These are phyloP conservation scores for Kazachstania sp. DNA, from an alignment of 1,139 yeast species.

Conservation along the genomic window DNA sequence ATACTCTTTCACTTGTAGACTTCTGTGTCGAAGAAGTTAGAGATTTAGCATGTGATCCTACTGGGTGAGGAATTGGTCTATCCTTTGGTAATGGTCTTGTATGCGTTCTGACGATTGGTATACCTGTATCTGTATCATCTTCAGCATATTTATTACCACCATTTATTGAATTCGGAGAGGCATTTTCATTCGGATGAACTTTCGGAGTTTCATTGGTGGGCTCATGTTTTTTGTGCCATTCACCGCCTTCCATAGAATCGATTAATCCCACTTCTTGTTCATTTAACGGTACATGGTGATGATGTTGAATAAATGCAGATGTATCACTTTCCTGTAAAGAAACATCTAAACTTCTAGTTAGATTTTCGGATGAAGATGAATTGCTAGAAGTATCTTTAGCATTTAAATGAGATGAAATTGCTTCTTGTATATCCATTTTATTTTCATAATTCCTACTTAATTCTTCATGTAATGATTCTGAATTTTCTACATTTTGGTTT, in stretches of 20 bases:
- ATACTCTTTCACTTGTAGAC: slow-evolving; percentile 26
- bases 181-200: neutral
- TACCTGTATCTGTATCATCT: neutral
- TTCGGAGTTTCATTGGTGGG: neutral
- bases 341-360: neutral
- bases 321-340: slow-evolving; percentile 5
- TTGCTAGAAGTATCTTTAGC: neutral
- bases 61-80: slow-evolving; percentile 6
- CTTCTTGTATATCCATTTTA: slow-evolving; percentile 1
- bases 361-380: neutral
- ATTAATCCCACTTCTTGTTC: slow-evolving; percentile 18
- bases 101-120: neutral
- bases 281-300: slow-evolving; percentile 8
- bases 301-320: neutral
- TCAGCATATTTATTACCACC: neutral
- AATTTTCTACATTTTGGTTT: slow-evolving; percentile 4
- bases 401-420: neutral
- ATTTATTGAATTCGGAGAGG: neutral
- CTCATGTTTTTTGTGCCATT: slow-evolving; percentile 3
- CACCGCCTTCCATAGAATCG: slow-evolving; percentile 11
- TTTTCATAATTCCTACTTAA: neutral
- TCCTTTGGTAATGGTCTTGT: neutral
- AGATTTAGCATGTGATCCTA: slow-evolving; percentile 5
- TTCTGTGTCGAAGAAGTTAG: slow-evolving; percentile 6
- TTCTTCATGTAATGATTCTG: neutral